Evolutionary conservation across 1,284 basidiomycete genomes (phyloP), one percentile per base, ranked within the genome.

Genomic region (Trametes hirsuta): DNA sequence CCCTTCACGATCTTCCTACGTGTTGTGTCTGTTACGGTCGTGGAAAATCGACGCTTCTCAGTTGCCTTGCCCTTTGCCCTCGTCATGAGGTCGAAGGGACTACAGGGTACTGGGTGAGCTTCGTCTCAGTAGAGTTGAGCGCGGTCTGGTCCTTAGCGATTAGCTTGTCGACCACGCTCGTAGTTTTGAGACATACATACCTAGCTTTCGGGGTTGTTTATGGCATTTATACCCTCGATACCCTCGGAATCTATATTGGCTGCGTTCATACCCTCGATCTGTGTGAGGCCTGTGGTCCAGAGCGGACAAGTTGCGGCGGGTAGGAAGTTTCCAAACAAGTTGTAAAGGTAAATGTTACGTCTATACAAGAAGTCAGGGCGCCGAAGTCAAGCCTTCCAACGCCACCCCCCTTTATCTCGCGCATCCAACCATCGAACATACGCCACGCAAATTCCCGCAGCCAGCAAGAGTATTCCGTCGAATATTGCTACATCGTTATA

Each of bases 151-250:
- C 65, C 64, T 46, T 57, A 63, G 47, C 53, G 68, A 50, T 59
- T 34, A 53, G 53, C 62, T 52, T 51, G 64, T 66, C 68, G 71
- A 66, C 73, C 74, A 72, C 72, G 63, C 76, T 82, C 81, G 78
- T 84, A 85, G 84, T 85, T 84, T 76, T 79, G 83, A 71, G 81
- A 79, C 83, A 79, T 58, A 85, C 82, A 84, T 78, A 53, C 53
- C 46, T 30, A 30, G 8, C 30, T 30, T 55, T 37, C 47, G 45
- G n/a, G 15, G 25, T 39, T 30, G 41, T 42, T 49, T 36, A 45
- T 49, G n/a, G n/a, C 47, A 57, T 52, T 37, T 3, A 24, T 36
- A 21, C 21, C 48, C 56, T 30, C 30, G 30, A 30, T 30, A 30
- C 30, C 30, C 30, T 4, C 39, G 52, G 59, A 39, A 34, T 55